A percentile compares a stretch with the other conserved stretches of the same genome.
Evolutionary conservation across 192 early-diverging fungal species (phyloP).

Genomic region (Oehlia diaphana): DNA sequence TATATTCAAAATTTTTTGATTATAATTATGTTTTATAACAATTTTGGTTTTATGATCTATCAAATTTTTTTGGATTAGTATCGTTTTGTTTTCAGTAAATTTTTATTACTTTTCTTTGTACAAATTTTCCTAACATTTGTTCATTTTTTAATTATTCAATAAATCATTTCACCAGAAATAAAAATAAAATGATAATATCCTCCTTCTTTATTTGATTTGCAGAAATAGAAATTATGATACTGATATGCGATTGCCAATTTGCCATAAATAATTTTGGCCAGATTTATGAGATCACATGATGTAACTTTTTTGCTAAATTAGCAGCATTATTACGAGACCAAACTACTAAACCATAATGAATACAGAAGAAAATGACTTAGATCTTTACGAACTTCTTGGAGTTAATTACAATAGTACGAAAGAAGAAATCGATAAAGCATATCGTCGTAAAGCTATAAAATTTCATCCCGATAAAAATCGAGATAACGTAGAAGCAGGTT

Average conservation of each 20-base stretch:
- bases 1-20: neutral
- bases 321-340: no score
- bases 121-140: neutral
- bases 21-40: neutral
- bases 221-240: no score
- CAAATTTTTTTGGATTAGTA: neutral
- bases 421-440: constrained; percentile 52
- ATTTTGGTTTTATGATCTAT: neutral
- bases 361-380: constrained; percentile 34
- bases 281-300: no score
- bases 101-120: neutral
- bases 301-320: no score
- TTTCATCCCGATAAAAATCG: constrained; percentile 92
- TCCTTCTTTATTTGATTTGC: no score
- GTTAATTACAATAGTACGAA: constrained; percentile 41
- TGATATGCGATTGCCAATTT: no score
- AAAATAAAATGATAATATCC: neutral
- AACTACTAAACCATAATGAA: no score
- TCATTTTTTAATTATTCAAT: neutral
- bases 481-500: constrained; percentile 58
- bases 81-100: neutral
- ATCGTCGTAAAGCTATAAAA: constrained; percentile 65
- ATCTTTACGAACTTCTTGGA: constrained; percentile 51
- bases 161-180: neutral
- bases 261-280: no score